Evolutionary conservation across 768 basidiomycete species (phyloP).

Genomic region (Lentinula aciculospora): DNA sequence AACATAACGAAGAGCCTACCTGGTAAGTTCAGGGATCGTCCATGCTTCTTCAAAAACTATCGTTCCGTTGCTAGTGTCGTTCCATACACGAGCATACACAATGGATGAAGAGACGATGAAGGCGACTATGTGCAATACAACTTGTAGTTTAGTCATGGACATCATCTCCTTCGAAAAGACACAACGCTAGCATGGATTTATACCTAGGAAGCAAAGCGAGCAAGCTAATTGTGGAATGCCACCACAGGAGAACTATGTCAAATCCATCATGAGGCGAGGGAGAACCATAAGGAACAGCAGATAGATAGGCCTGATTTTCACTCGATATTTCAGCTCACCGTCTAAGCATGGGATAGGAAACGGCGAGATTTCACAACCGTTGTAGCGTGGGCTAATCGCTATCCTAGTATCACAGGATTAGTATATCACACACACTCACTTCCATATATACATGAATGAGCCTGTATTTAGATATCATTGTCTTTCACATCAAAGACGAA

Average conservation of each 20-base stretch:
- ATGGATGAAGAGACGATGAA: background rate
- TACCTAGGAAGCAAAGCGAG: background rate
- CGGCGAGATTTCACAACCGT: too few species aligned
- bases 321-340: too few species aligned
- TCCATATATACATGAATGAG: too few species aligned
- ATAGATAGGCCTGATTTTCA: background rate
- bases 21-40: background rate
- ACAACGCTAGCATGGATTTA: background rate
- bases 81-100: slow-evolving; percentile 4
- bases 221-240: background rate
- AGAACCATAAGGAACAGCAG: background rate
- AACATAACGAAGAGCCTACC: background rate
- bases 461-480: too few species aligned
- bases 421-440: too few species aligned
- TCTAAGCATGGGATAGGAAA: too few species aligned
- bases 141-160: background rate
- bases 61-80: background rate
- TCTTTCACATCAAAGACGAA: too few species aligned
- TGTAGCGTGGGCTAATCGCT: too few species aligned
- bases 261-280: background rate
- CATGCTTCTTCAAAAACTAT: slow-evolving; percentile 6
- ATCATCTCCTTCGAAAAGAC: too few species aligned
- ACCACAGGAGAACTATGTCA: background rate
- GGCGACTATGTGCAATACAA: background rate
- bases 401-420: too few species aligned